Percentiles rank a stretch among this genome's conserved stretches.
These are phyloP conservation scores for Sphaerosporella brunnea DNA, from an alignment of 495 filamentous ascomycete species.

Conservation along the genomic window DNA sequence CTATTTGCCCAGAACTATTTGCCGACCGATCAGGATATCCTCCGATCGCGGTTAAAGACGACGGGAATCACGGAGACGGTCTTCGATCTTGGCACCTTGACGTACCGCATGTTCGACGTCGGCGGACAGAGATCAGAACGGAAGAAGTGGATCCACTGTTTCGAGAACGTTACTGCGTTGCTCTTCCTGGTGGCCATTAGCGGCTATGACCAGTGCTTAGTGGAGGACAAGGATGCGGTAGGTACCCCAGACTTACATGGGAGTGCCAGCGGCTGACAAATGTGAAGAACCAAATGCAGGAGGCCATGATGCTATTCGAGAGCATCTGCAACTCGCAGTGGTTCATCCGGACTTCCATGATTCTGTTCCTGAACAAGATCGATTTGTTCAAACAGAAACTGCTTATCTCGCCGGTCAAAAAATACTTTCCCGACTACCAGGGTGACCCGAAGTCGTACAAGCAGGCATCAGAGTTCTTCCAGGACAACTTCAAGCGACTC, in stretches of 20 bases:
- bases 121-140: slow-evolving; percentile 92
- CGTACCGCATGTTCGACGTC: slow-evolving; percentile 98
- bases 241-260: slow-evolving; percentile 26
- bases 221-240: slow-evolving; percentile 95
- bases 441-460: slow-evolving; percentile 39
- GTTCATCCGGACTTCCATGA: slow-evolving; percentile 91
- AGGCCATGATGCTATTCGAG: slow-evolving; percentile 95
- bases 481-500: slow-evolving; percentile 71
- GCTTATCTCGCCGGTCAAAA: slow-evolving; percentile 55
- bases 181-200: slow-evolving; percentile 92
- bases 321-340: slow-evolving; percentile 93
- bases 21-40: slow-evolving; percentile 90
- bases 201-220: slow-evolving; percentile 90
- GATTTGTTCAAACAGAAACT: slow-evolving; percentile 93
- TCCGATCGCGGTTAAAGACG: slow-evolving; percentile 79
- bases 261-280: background rate
- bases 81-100: slow-evolving; percentile 86
- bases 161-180: slow-evolving; percentile 87
- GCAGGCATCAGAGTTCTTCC: slow-evolving; percentile 64
- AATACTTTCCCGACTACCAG: slow-evolving; percentile 86
- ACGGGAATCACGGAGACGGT: slow-evolving; percentile 95
- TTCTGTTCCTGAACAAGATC: slow-evolving; percentile 98
- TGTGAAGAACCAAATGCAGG: slow-evolving; percentile 97
- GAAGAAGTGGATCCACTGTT: slow-evolving; percentile 99
- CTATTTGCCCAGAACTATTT: slow-evolving; percentile 75